phyloP scores from a whole-genome alignment of 2,329 filamentous ascomycete species.

The Xylogone sp. region DNA sequence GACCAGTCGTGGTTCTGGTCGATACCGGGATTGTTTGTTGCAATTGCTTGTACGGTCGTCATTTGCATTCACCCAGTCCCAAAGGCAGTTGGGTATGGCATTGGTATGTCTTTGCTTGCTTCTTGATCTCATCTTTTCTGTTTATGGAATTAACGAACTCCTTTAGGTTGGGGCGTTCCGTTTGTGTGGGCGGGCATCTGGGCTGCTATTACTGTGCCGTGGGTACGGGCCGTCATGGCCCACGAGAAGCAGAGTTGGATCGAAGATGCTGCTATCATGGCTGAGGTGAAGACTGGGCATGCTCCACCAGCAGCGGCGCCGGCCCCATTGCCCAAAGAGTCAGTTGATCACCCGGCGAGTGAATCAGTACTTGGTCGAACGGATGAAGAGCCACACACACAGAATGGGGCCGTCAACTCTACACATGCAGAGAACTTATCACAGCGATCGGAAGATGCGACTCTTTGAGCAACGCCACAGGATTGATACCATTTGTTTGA shows the following conservation, averaged over 20 bases:
- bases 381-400: not conserved
- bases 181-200: slow-evolving; percentile 18
- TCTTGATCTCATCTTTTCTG: not conserved
- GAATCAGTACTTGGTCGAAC: not conserved
- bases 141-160: not conserved
- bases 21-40: slow-evolving; percentile 34
- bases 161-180: slow-evolving; percentile 17
- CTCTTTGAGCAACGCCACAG: slow-evolving; percentile 15
- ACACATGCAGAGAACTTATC: not conserved
- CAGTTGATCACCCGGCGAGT: not conserved
- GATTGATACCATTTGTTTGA: too few species aligned
- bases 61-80: slow-evolving; percentile 12
- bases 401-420: not conserved
- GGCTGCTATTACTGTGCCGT: slow-evolving; percentile 14
- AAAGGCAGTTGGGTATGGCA: slow-evolving; percentile 12
- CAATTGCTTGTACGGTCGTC: slow-evolving; percentile 29
- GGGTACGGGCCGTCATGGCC: slow-evolving; percentile 12
- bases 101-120: slow-evolving; percentile 16
- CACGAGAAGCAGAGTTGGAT: slow-evolving; percentile 8
- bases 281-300: not conserved
- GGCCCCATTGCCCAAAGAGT: not conserved
- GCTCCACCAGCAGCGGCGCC: not conserved
- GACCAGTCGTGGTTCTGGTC: slow-evolving; percentile 39
- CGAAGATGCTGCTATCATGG: slow-evolving; percentile 3
- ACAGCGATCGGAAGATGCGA: slow-evolving; percentile 36